phyloP scores from a whole-genome alignment of 768 basidiomycete species.

The Russula sp. region DNA sequence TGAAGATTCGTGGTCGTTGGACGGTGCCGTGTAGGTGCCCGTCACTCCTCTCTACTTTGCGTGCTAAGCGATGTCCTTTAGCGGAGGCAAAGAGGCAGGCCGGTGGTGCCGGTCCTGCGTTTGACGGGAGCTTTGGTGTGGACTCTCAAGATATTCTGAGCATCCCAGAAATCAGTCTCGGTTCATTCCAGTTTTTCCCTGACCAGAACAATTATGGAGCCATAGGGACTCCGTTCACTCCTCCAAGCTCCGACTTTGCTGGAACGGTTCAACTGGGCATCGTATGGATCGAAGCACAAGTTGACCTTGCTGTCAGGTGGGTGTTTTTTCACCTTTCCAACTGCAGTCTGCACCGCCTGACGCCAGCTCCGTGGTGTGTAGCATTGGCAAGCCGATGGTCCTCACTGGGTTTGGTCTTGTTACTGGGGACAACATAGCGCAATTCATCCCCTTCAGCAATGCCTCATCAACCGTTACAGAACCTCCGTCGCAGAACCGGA shows the following conservation, averaged over 20 bases:
- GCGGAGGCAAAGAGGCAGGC: slow-evolving; percentile 12
- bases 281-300: slow-evolving; percentile 31
- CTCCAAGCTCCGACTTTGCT: slow-evolving; percentile 17
- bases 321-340: neutral
- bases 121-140: slow-evolving; percentile 34
- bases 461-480: slow-evolving; percentile 7
- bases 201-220: slow-evolving; percentile 32
- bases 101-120: slow-evolving; percentile 28
- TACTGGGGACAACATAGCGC: slow-evolving; percentile 25
- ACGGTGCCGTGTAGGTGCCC: slow-evolving; percentile 22
- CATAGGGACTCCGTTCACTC: slow-evolving; percentile 1
- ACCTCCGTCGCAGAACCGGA: neutral
- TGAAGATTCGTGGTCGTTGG: slow-evolving; percentile 28
- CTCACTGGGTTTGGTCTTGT: slow-evolving; percentile 32
- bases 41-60: neutral
- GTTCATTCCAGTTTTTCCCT: slow-evolving; percentile 37
- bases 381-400: slow-evolving; percentile 32
- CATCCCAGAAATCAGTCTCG: slow-evolving; percentile 33
- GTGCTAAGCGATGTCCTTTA: neutral
- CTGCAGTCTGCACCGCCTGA: neutral
- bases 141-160: slow-evolving; percentile 36
- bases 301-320: slow-evolving; percentile 21
- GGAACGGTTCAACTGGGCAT: slow-evolving; percentile 30
- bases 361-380: slow-evolving; percentile 12
- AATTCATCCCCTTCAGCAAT: slow-evolving; percentile 33